Evolutionary conservation across 192 early-diverging fungal species (phyloP), one percentile per base, ranked within the genome.

Genomic region (Backusella morwellensis): DNA sequence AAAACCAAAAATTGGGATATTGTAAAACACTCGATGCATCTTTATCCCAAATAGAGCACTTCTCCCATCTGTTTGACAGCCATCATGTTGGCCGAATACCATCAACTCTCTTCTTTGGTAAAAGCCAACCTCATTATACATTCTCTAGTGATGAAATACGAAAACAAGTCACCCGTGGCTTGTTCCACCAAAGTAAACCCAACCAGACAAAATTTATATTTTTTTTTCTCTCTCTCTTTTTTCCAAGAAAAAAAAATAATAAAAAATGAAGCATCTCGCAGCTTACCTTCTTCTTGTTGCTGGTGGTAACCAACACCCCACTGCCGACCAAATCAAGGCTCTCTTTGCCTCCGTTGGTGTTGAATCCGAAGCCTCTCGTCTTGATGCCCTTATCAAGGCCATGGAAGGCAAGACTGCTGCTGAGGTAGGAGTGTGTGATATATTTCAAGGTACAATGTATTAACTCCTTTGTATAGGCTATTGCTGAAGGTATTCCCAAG

Each of bases 211-310:
- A 71, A 50, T 52, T 26, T 32, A 44, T 14, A 35, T 72, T 72
- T 52, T 72, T 72, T 44, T 47, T 26, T 34, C 29, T 42, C 12
- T 41, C n/a, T 54, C 32, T 66, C 75, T 52, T 70, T 68, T 56
- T 73, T 35, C 63, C 56, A 59, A 35, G 26, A 21, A 41, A 54
- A 32, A 32, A 50, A 42, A 17, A 35, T 71, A 78, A 75, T 79
- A 85, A 36, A 76, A 98, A 76, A 98, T 97, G 97, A 97, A 97
- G 91, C 92, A 95, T 87, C 88, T 99, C 82, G 97, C 95, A 79
- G 97, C 97, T 86, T 99, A 97, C 92, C 90, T 99, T 81, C 93
- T 99, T 83, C 92, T 96, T 83, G 89, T 89, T 85, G 89, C 94
- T 86, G 95, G 90, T 87, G 95, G 95, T 83, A 94, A 95, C 82